Evolutionary conservation across 2,329 filamentous ascomycete genomes (phyloP).

Genomic region (Dactylellina parvicollis): DNA sequence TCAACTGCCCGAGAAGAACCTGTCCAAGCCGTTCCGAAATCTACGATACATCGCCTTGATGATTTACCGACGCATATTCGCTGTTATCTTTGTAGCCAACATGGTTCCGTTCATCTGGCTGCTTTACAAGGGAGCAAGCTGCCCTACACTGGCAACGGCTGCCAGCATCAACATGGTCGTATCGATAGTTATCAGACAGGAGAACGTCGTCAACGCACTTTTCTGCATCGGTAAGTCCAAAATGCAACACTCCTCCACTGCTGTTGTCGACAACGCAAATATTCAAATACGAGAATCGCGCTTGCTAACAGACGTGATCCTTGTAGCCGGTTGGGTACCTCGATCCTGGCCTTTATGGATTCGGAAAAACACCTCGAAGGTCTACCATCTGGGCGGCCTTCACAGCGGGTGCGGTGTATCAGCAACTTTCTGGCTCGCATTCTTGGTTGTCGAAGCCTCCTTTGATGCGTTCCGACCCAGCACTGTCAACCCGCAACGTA

Average conservation of each 20-base stretch:
- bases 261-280: constrained; percentile 15
- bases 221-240: constrained; percentile 60
- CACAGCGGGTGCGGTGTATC: constrained; percentile 67
- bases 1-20: constrained; percentile 82
- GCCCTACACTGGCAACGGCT: constrained; percentile 55
- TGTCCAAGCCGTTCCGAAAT: constrained; percentile 73
- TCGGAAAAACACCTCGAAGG: constrained; percentile 64
- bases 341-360: constrained; percentile 63
- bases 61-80: constrained; percentile 63
- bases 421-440: constrained; percentile 64
- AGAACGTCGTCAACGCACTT: constrained; percentile 67
- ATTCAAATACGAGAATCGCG: background rate
- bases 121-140: constrained; percentile 34
- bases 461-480: constrained; percentile 54
- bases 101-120: constrained; percentile 55
- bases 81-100: constrained; percentile 62
- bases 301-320: constrained; percentile 25
- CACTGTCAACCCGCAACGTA: constrained; percentile 45
- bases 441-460: constrained; percentile 61
- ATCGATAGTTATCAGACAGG: constrained; percentile 66
- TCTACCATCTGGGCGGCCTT: constrained; percentile 68
- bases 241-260: constrained; percentile 57
- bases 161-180: constrained; percentile 63
- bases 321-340: constrained; percentile 61
- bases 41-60: constrained; percentile 63